Conservation (phyloP, 1,284 basidiomycete genomes). For the Leucocoprinus gongylophorus region DNA sequence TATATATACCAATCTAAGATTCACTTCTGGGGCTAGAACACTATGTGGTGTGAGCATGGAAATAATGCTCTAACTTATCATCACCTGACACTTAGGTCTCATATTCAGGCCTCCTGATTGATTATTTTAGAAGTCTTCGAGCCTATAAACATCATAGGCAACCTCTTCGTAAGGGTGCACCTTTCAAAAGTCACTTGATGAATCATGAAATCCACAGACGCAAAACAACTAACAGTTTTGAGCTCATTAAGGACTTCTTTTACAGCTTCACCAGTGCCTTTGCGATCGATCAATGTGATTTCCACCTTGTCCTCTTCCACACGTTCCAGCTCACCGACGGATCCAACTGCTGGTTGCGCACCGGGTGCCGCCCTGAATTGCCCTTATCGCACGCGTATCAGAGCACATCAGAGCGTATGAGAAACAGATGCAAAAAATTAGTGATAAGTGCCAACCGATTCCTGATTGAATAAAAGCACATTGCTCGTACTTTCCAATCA, state of each 20-base stretch:
- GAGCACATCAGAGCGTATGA: conserved; percentile 5
- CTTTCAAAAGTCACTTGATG: conserved; percentile 22
- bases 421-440: too few species aligned
- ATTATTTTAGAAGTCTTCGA: conserved; percentile 36
- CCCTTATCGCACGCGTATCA: conserved; percentile 26
- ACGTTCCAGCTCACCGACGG: conserved; percentile 35
- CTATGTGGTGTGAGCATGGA: too few species aligned
- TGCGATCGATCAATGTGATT: conserved; percentile 38
- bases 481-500: conserved; percentile 44
- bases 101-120: neutral
- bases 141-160: conserved; percentile 47
- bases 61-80: too few species aligned
- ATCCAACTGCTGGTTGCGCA: conserved; percentile 41
- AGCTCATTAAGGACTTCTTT: conserved; percentile 37
- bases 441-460: conserved; percentile 40
- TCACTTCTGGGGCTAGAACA: too few species aligned
- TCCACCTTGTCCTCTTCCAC: conserved; percentile 52
- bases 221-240: conserved; percentile 34
- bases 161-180: conserved; percentile 54
- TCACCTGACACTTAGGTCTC: too few species aligned
- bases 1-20: too few species aligned
- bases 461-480: conserved; percentile 50
- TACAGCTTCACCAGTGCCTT: conserved; percentile 31
- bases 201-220: neutral
- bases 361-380: conserved; percentile 39